phyloP scores from a whole-genome alignment of 2,329 filamentous ascomycete species.

The Scortechinia acanthostroma region DNA sequence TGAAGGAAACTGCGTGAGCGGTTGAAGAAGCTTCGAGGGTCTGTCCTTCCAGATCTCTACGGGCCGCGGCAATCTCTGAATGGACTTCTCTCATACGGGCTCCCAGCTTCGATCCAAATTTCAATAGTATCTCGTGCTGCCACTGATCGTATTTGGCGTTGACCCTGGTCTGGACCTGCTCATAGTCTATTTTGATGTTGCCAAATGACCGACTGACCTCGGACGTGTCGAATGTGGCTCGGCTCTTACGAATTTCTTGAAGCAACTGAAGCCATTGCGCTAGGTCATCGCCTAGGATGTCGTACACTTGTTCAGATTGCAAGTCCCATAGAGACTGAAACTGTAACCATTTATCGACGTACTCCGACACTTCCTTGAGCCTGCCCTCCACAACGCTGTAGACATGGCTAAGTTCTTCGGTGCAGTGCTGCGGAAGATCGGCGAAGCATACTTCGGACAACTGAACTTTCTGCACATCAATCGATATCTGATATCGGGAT shows the following conservation, averaged over 20 bases:
- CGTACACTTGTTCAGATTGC: slow-evolving; percentile 90
- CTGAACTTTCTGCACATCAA: slow-evolving; percentile 54
- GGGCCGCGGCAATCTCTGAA: slow-evolving; percentile 82
- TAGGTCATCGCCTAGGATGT: slow-evolving; percentile 82
- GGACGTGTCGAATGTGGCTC: slow-evolving; percentile 93
- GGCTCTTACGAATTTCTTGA: slow-evolving; percentile 93
- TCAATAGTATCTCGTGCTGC: slow-evolving; percentile 93
- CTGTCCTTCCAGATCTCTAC: slow-evolving; percentile 83
- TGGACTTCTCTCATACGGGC: slow-evolving; percentile 88
- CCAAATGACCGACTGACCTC: slow-evolving; percentile 90
- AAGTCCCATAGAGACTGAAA: slow-evolving; percentile 98
- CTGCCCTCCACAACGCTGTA: slow-evolving; percentile 81
- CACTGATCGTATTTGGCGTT: slow-evolving; percentile 99
- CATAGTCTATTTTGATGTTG: slow-evolving; percentile 91
- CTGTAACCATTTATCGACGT: slow-evolving; percentile 96
- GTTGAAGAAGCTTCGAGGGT: slow-evolving; percentile 91
- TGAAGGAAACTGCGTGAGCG: slow-evolving; percentile 94
- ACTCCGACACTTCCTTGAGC: slow-evolving; percentile 70
- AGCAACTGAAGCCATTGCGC: slow-evolving; percentile 88
- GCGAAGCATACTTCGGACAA: slow-evolving; percentile 66
- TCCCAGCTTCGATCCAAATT: slow-evolving; percentile 84
- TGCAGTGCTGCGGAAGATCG: slow-evolving; percentile 77
- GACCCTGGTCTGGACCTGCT: slow-evolving; percentile 96
- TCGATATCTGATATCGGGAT: slow-evolving; percentile 84
- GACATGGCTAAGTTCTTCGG: slow-evolving; percentile 70